Evolutionary conservation across 106 monocot genomes (phyloP).

Genomic region (Alisma plantagoaquatica): DNA sequence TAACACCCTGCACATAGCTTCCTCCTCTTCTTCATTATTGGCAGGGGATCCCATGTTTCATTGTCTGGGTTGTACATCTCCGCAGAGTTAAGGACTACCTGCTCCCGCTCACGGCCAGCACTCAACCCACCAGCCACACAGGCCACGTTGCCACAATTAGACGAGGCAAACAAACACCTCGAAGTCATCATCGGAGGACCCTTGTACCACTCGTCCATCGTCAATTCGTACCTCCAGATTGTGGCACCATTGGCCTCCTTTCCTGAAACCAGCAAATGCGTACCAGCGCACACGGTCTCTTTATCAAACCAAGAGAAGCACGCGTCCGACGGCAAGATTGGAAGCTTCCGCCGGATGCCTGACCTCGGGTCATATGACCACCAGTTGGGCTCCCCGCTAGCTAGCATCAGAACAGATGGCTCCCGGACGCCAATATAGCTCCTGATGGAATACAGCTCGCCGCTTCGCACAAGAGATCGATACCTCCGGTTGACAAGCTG

Average conservation of each 20-base stretch:
- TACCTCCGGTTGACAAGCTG: slow-evolving; percentile 16
- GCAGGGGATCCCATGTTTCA: slow-evolving; percentile 16
- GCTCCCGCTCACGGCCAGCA: background rate
- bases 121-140: slow-evolving; percentile 27
- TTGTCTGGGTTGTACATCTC: slow-evolving; percentile 21
- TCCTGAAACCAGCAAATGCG: slow-evolving; percentile 30
- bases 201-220: slow-evolving; percentile 15
- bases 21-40: slow-evolving; percentile 13
- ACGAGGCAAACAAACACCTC: slow-evolving; percentile 26
- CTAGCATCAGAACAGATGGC: slow-evolving; percentile 21
- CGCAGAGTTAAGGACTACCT: slow-evolving; percentile 23
- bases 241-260: slow-evolving; percentile 18
- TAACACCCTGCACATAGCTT: slow-evolving; percentile 31
- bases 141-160: slow-evolving; percentile 23
- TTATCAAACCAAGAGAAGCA: slow-evolving; percentile 28
- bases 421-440: slow-evolving; percentile 16
- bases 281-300: slow-evolving; percentile 24
- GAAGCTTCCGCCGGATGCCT: slow-evolving; percentile 17
- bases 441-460: slow-evolving; percentile 23
- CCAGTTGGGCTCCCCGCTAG: slow-evolving; percentile 27
- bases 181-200: slow-evolving; percentile 23
- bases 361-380: slow-evolving; percentile 21
- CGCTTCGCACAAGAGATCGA: slow-evolving; percentile 10
- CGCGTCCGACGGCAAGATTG: slow-evolving; percentile 16
- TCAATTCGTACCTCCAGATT: slow-evolving; percentile 30